Conservation (phyloP, 371 early-diverging fungal genomes). For the Actinomucor elegans region DNA sequence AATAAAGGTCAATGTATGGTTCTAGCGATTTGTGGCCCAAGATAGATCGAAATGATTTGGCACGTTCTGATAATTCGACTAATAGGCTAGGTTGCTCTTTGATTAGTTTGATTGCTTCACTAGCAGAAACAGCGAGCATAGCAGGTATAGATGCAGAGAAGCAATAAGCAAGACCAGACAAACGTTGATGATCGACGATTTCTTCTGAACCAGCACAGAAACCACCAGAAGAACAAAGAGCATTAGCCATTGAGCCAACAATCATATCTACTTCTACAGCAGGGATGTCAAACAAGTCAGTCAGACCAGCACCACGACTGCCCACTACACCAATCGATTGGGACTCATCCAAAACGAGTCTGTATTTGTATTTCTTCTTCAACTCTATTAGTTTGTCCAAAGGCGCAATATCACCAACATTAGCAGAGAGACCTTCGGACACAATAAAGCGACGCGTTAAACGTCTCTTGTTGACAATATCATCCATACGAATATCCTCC, state of each 20-base stretch:
- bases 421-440: conserved; percentile 95
- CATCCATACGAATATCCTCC: conserved; percentile 70
- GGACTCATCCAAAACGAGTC: conserved; percentile 97
- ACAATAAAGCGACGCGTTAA: conserved; percentile 94
- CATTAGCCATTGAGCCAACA: conserved; percentile 87
- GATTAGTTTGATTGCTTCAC: conserved; percentile 81
- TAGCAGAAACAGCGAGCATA: conserved; percentile 87
- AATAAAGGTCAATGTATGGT: conserved; percentile 47
- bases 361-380: conserved; percentile 96
- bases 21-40: conserved; percentile 41
- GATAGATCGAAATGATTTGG: conserved; percentile 31
- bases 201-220: conserved; percentile 92
- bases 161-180: conserved; percentile 93
- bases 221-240: conserved; percentile 91
- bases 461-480: conserved; percentile 63
- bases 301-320: conserved; percentile 85
- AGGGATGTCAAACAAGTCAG: conserved; percentile 81
- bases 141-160: conserved; percentile 99
- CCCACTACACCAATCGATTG: conserved; percentile 94
- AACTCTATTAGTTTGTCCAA: conserved; percentile 83
- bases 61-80: conserved; percentile 37
- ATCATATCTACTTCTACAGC: conserved; percentile 92
- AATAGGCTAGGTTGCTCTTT: conserved; percentile 37
- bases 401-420: conserved; percentile 92
- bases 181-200: conserved; percentile 93